phyloP scores from a whole-genome alignment of 768 basidiomycete species.

The Lyophyllum atratum region DNA sequence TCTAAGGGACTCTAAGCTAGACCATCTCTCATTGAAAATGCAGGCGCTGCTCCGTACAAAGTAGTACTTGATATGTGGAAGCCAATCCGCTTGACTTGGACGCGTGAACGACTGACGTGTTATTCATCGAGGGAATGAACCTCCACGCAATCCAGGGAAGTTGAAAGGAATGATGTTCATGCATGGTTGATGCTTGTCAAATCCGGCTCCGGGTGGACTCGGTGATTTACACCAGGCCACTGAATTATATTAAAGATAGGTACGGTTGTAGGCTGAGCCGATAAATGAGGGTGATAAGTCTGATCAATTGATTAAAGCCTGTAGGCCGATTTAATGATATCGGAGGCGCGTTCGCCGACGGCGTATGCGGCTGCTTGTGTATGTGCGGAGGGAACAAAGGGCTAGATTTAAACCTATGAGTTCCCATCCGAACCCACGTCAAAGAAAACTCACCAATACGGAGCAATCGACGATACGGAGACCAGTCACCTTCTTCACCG shows the following conservation, averaged over 20 bases:
- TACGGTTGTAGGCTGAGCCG: neutral
- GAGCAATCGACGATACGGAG: slow-evolving; percentile 37
- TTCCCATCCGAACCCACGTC: neutral
- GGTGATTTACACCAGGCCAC: neutral
- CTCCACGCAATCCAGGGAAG: neutral
- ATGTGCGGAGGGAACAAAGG: slow-evolving; percentile 17
- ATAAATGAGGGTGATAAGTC: too few species aligned
- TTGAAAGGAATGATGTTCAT: neutral
- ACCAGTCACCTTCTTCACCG: slow-evolving; percentile 25
- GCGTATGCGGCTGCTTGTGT: slow-evolving; percentile 16
- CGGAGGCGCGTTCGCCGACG: slow-evolving; percentile 16
- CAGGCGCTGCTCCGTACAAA: too few species aligned
- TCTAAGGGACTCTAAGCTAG: too few species aligned
- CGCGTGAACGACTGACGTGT: too few species aligned
- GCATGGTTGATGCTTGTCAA: neutral
- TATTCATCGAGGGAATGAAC: neutral
- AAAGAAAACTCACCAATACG: slow-evolving; percentile 25
- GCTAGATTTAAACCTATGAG: slow-evolving; percentile 6
- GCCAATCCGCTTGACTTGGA: too few species aligned
- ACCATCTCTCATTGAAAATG: too few species aligned
- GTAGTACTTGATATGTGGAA: too few species aligned
- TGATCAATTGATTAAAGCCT: neutral
- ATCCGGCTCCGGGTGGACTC: neutral
- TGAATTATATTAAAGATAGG: neutral
- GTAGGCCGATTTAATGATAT: slow-evolving; percentile 11